Evolutionary conservation across 768 basidiomycete genomes (phyloP), one percentile per base, ranked within the genome.

Genomic region (Panaeolus cyanescens): DNA sequence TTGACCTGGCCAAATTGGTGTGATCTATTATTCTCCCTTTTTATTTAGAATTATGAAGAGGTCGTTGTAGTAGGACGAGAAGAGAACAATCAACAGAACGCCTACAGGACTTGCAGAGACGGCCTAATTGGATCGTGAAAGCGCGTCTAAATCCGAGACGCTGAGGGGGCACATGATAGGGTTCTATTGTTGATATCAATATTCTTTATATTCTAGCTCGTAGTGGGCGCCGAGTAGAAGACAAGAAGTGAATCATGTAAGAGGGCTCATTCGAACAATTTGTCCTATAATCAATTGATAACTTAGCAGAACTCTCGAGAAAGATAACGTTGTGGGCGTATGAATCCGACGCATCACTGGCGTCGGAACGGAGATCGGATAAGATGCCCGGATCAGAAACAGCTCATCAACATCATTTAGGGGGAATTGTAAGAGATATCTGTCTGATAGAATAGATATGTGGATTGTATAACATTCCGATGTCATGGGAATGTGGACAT

Each of bases 101-200:
- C 19, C 25, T 15, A 28, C 25, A 28, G 45, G 45, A 50, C 25
- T 20, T 30, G 45, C 15, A 28, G 45, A 50, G 45, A 30, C 5
- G 19, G 7, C 45, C 30, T 3, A 12, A 50, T 50, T 50, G 25
- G 25, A 28, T 50, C 45, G 6, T 13, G 17, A 3, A 12, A 40
- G 39, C 39, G 45, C 45, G 45, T 50, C 45, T 50, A 50, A 50
- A 15, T 30, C 45, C 45, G 45, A 50, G 45, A 50, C 45, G 45
- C 45, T 50, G 15, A 28, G 30, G 4, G 45, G 45, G 3, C 39
- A 40, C 39, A 40, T 40, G 45, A 30, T 30, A 28, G 6, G 2
- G 9, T 8, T 9, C 13, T 30, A 50, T 50, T 30, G 45, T 28
- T 50, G 3, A 10, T 4, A 12, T n/a, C n/a, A n/a, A n/a, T n/a